These are phyloP conservation scores for Silene coronaria DNA, from an alignment of 179 eudicot genomes.

Conservation along the genomic window DNA sequence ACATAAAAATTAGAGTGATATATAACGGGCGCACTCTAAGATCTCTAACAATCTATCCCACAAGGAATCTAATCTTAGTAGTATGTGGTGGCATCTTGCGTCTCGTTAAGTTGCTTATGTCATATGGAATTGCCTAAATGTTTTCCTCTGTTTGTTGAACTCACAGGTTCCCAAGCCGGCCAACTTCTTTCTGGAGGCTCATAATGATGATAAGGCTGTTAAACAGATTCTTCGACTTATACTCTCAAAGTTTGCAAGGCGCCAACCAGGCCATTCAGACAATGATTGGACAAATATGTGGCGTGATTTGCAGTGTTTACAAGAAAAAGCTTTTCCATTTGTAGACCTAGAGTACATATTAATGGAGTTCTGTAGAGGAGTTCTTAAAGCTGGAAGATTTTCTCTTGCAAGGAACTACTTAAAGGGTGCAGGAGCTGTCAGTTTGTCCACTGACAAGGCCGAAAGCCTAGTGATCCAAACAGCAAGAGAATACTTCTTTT, in stretches of 20 bases:
- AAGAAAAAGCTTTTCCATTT: conserved; percentile 86
- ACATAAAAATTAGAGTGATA: not conserved
- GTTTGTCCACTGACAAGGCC: conserved; percentile 78
- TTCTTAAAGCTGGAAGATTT: conserved; percentile 96
- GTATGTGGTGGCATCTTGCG: not conserved
- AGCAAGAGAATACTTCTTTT: conserved; percentile 92
- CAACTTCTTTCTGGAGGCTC: conserved; percentile 59
- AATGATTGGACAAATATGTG: conserved; percentile 95
- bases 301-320: conserved; percentile 88
- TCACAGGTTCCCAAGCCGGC: conserved; percentile 90
- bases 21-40: not conserved
- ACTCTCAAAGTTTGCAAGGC: conserved; percentile 83
- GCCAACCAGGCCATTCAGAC: conserved; percentile 73
- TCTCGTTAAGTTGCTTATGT: not conserved
- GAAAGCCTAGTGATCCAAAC: conserved; percentile 95
- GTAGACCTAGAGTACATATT: conserved; percentile 78
- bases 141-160: conserved; percentile 6
- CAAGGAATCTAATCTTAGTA: not conserved
- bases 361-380: conserved; percentile 92
- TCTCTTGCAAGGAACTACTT: conserved; percentile 89
- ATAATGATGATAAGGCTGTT: conserved; percentile 75
- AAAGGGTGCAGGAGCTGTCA: conserved; percentile 75
- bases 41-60: not conserved
- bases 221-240: conserved; percentile 91
- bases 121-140: not conserved